Percentiles rank a stretch among this genome's conserved stretches.
These are phyloP conservation scores for Geoglossum cookeanum DNA, from an alignment of 2,329 filamentous ascomycete species.

Conservation along the genomic window DNA sequence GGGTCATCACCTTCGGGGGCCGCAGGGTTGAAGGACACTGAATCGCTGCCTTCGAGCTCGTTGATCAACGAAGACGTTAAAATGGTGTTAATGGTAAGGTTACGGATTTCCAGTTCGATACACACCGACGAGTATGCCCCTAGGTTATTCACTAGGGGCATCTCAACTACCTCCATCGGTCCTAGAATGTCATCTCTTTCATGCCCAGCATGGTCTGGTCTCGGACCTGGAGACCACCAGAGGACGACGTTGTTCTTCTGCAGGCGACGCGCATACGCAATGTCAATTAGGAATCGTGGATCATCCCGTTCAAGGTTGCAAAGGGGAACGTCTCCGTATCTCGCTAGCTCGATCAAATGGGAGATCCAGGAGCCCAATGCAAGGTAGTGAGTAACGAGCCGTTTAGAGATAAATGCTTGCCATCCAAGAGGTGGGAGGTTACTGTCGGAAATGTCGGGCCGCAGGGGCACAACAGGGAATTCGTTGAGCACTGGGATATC, in stretches of 20 bases:
- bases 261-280: constrained; percentile 78
- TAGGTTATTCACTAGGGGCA: constrained; percentile 85
- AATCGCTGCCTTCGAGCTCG: constrained; percentile 79
- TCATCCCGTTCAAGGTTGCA: constrained; percentile 94
- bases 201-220: constrained; percentile 88
- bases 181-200: constrained; percentile 80
- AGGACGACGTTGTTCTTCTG: constrained; percentile 85
- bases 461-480: constrained; percentile 64
- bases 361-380: constrained; percentile 83
- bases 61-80: constrained; percentile 93
- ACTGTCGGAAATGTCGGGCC: constrained; percentile 66
- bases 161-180: constrained; percentile 66
- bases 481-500: constrained; percentile 71
- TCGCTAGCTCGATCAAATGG: constrained; percentile 69
- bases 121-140: constrained; percentile 92
- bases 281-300: constrained; percentile 83
- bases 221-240: constrained; percentile 83
- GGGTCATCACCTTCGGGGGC: constrained; percentile 38
- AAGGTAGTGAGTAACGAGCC: constrained; percentile 76
- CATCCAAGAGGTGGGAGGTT: constrained; percentile 81
- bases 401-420: constrained; percentile 75
- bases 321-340: constrained; percentile 84
- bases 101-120: constrained; percentile 84
- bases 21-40: constrained; percentile 66
- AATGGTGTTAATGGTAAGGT: constrained; percentile 94